Base-by-base conservation (phyloP, 352 stramenopile genomes). In the Pythium guiyangense region DNA sequence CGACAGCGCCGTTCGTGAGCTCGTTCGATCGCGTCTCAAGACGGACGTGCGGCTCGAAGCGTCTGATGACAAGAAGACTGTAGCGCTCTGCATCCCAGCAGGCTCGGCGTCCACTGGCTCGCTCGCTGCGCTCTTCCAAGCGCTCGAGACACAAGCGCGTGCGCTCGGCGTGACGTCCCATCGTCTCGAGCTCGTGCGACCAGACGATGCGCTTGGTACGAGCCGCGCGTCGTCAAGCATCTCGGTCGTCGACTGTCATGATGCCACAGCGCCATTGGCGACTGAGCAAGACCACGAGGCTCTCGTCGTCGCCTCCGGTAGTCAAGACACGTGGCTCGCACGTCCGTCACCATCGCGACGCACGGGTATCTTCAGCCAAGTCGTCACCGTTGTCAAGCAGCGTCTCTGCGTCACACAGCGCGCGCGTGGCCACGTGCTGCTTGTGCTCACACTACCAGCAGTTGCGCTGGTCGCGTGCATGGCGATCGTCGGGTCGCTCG, bases 111-210 rank as follows among this genome's bases (percentile, higher is more conserved):
- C 26, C 4, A 66, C 64, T 6, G 45, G 40, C 9, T 51, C 49
- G 6, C 87, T 91, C 52, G 49, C 69, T 10, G 42, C 12, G 22
- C 53, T 91, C 2, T 82, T 92, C 35, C 20, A 61, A 2, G 20
- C 61, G 11, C 40, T 81, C 6, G 50, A 63, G 18, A 55, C 60
- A 2, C 60, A 66, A 35, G 25, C 34, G 0, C 55, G 52, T 17
- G 25, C 40, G 0, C 50, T 93, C 8, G 70, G 70, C 0, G 51
- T 73, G 2, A 50, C 56, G 1, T 66, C 70, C 50, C 79, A 78
- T 47, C 56, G 58, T 9, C 52, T 82, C 29, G 90, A 81, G 31
- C 86, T 98, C 20, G 78, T 74, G 15, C 77, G 75, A 8, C 62
- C 88, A 25, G 77, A 90, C 52, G 74, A 89, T 56, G 79, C 84